Base-by-base conservation (phyloP, 306 rosid species). In the Pyrus betulifolia region DNA sequence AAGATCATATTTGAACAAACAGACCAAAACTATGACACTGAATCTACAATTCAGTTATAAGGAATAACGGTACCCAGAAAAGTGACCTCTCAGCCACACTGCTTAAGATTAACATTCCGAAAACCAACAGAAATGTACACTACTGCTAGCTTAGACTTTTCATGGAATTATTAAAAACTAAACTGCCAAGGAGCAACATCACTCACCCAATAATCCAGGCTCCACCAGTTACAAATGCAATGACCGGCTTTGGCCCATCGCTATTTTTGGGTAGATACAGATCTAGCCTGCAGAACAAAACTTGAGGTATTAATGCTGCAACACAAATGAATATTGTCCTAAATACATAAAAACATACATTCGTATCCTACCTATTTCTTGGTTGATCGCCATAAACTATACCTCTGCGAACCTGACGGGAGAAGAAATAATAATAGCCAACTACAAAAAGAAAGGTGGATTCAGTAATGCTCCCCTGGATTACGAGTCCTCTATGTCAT, bases 151-250 rank as follows among this genome's bases (percentile, higher is more conserved):
- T 5, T 35, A 38, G 49, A 80, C 52, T 7, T 35, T 54, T 27
- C 18, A 66, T 27, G 21, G 15, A 59, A 42, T 19, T 18, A 11
- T 44, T 49, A 61, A 75, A 68, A 75, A 60, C 46, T 76, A 46
- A 58, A 70, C 63, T 58, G 44, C 21, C 58, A 60, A 63, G n/a
- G 62, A 76, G 65, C 65, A 67, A 60, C 66, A 51, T 75, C 75
- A 82, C 91, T 77, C 84, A 94, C 98, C 98, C 98, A 49, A 93
- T 90, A 86, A 91, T 90, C 98, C 98, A 93, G 79, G 98, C 98
- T 76, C 98, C 97, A 69, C 97, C 98, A 68, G 96, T 94, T 78
- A 94, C 67, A 85, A 94, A 90, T 65, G 93, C 97, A 82, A 94
- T 85, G 71, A 94, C 98, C 55, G 98, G 96, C 79, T 91, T 94